Base-by-base conservation (phyloP, 495 filamentous ascomycete species). In the Ramalina intermedia region DNA sequence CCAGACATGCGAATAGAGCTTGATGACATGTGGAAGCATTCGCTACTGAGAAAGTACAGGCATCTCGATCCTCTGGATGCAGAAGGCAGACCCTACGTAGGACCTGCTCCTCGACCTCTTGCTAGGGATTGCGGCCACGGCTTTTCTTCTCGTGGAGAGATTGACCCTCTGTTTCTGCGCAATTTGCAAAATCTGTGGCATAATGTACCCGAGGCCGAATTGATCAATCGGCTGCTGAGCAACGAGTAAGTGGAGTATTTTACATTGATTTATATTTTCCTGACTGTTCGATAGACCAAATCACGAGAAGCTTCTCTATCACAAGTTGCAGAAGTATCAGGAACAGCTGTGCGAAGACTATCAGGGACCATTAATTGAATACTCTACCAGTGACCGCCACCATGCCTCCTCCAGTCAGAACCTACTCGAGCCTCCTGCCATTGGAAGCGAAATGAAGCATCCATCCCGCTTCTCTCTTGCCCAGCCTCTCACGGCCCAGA, bases 121-220 rank as follows among this genome's bases (percentile, higher is more conserved):
- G 54, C 70, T 7, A 58, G 68, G 16, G 78, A 81, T 41, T 82
- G 72, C 53, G 74, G 74, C 36, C 56, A 66, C 43, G 69, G 69
- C 1, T 61, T 81, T 1, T 56, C 63, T 23, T 65, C 58, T 48
- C 60, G 69, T 50, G 66, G 69, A 13, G 78, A 88, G 12, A 74
- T 96, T 35, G 87, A 95, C 55, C 58, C 71, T 42, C 85, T 90
- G 50, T 71, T 95, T 27, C 57, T 96, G 27, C 73, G 86, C 26
- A 89, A 94, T 60, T 66, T 98, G 43, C 81, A 82, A 51, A 84
- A 86, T 6, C 62, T 96, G 49, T 96, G 86, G 87, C 89, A 95
- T 64, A 77, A 77, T 49, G 81, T 82, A 40, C 73, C 75, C 26
- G 81, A 88, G 46, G 72, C 81, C n/a, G 68, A 75, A 3, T 59